Conservation (phyloP, 78 protist genomes). For the Tieghemostelium lacteum region DNA sequence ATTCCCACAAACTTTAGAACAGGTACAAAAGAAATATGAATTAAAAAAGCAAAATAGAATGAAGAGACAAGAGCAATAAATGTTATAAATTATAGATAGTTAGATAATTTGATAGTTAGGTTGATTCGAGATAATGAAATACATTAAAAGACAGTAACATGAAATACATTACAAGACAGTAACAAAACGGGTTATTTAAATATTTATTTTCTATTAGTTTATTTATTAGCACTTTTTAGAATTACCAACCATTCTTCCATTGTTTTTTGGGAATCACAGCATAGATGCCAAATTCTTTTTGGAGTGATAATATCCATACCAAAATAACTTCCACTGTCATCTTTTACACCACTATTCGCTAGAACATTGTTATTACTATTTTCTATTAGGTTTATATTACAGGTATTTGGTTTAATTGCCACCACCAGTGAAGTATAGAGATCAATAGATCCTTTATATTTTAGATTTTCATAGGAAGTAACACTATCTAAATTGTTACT, state of each 20-base stretch:
- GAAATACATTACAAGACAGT: too few species aligned
- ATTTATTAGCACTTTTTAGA: constrained; percentile 39
- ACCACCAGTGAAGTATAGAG: constrained; percentile 39
- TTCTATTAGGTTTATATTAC: constrained; percentile 40
- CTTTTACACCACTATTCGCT: constrained; percentile 2
- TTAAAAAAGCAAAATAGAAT: constrained; percentile 41
- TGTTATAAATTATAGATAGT: background rate
- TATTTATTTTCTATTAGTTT: background rate
- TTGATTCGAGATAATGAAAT: background rate
- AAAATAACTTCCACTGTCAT: constrained; percentile 23
- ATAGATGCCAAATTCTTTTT: constrained; percentile 39
- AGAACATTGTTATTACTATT: background rate
- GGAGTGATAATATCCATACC: constrained; percentile 69
- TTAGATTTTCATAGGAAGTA: constrained; percentile 1
- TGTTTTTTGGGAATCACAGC: constrained; percentile 32
- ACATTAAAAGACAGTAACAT: too few species aligned
- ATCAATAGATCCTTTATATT: constrained; percentile 56
- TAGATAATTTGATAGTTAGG: background rate
- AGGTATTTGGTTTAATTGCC: constrained; percentile 58
- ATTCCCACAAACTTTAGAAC: constrained; percentile 20
- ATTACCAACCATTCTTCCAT: constrained; percentile 65
- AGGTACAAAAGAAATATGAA: constrained; percentile 19
- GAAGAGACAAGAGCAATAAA: background rate
- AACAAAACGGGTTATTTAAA: too few species aligned
- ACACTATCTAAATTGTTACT: background rate